phyloP scores from a whole-genome alignment of 2,329 filamentous ascomycete genomes.

The Fusarium metavorans region DNA sequence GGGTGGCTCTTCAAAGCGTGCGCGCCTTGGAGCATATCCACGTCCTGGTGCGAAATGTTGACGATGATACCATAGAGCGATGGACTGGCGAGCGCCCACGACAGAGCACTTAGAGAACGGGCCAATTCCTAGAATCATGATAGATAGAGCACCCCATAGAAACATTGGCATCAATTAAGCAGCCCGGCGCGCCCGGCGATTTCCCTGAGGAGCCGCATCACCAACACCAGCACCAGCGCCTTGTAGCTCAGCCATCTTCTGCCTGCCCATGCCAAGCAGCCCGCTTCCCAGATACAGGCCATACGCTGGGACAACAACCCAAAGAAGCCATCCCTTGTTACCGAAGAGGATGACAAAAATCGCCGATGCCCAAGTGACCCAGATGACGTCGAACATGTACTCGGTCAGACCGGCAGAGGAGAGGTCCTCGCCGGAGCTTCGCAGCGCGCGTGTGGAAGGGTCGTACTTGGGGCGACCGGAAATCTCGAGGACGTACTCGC shows the following conservation, averaged over 20 bases:
- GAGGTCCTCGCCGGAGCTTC: constrained; percentile 86
- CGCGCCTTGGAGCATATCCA: constrained; percentile 91
- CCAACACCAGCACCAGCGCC: constrained; percentile 49
- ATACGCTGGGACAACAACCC: constrained; percentile 67
- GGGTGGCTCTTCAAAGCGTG: constrained; percentile 88
- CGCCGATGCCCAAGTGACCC: constrained; percentile 89
- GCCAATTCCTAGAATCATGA: neutral
- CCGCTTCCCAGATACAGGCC: constrained; percentile 66
- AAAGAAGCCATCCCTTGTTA: constrained; percentile 76
- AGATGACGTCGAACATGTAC: constrained; percentile 97
- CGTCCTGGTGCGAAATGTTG: constrained; percentile 72
- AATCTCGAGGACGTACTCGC: constrained; percentile 87
- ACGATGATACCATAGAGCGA: constrained; percentile 62
- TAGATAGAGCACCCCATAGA: constrained; percentile 19
- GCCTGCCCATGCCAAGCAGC: constrained; percentile 65
- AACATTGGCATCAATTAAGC: constrained; percentile 52
- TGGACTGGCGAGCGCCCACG: constrained; percentile 64
- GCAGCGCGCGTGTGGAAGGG: constrained; percentile 73
- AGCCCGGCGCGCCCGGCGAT: constrained; percentile 67
- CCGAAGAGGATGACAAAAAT: constrained; percentile 81
- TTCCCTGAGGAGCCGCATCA: constrained; percentile 56
- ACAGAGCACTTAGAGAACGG: constrained; percentile 43
- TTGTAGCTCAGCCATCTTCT: constrained; percentile 63
- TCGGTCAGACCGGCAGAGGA: constrained; percentile 90
- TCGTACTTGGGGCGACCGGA: constrained; percentile 83